Percentiles rank a stretch among this genome's conserved stretches.
These are phyloP conservation scores for Candolleomyces aberdarensis DNA, from an alignment of 768 basidiomycete genomes.

Conservation along the genomic window DNA sequence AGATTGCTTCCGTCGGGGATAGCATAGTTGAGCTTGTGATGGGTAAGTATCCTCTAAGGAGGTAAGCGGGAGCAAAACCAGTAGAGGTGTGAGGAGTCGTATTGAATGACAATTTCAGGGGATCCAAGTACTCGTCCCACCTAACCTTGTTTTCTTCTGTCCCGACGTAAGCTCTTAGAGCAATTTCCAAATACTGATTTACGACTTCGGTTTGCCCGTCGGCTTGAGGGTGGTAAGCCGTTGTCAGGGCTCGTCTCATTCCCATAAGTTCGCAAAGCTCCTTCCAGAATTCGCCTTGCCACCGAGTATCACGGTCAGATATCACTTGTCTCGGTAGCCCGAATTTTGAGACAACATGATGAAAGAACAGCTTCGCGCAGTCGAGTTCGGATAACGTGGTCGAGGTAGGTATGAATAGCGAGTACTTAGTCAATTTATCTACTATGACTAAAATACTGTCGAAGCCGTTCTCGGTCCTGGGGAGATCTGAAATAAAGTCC, in stretches of 20 bases:
- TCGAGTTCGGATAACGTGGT: constrained; percentile 21
- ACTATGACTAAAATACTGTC: constrained; percentile 33
- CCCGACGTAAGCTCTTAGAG: constrained; percentile 26
- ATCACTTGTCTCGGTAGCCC: constrained; percentile 26
- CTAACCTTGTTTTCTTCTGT: constrained; percentile 12
- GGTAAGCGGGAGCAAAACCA: constrained; percentile 25
- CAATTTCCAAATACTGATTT: constrained; percentile 28
- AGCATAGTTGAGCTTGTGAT: constrained; percentile 13
- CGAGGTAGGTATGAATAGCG: constrained; percentile 33
- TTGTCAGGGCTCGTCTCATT: constrained; percentile 22
- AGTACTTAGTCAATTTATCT: constrained; percentile 35
- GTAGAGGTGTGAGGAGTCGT: constrained; percentile 27
- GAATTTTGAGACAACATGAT: constrained; percentile 22
- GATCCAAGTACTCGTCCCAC: constrained; percentile 22
- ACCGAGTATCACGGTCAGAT: constrained; percentile 23
- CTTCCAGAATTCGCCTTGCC: constrained; percentile 23
- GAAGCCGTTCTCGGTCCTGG: constrained; percentile 21
- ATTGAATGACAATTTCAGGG: constrained; percentile 16
- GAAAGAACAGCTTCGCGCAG: constrained; percentile 26
- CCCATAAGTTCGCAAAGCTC: constrained; percentile 23
- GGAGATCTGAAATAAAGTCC: constrained; percentile 36
- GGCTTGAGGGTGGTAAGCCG: constrained; percentile 28
- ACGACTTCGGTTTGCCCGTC: constrained; percentile 35
- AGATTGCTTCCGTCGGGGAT: not conserved
- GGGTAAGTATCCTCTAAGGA: constrained; percentile 24